A percentile compares a stretch with the other conserved stretches of the same genome.
Evolutionary conservation across 257 asterid species (phyloP).

Genomic region (Solanum neorickii): DNA sequence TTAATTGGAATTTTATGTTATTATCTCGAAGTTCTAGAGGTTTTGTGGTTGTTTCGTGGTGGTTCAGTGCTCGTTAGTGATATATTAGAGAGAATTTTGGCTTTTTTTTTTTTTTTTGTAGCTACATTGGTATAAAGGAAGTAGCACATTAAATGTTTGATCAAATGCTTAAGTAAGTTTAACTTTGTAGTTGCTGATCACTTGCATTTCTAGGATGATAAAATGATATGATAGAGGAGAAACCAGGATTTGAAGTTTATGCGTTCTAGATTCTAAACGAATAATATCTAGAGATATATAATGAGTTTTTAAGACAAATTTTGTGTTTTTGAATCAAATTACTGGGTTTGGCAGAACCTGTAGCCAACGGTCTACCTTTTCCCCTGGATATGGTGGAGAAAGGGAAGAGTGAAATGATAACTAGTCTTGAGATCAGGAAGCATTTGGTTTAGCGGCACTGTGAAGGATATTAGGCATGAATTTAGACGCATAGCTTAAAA

Average conservation of each 20-base stretch:
- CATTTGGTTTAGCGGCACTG: neutral
- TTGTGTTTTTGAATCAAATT: neutral
- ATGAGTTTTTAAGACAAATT: neutral
- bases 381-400: neutral
- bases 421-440: neutral
- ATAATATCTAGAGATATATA: neutral
- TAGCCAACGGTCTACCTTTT: neutral
- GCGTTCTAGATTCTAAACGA: neutral
- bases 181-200: neutral
- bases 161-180: conserved; percentile 9
- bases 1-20: neutral
- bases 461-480: neutral
- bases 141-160: conserved; percentile 9
- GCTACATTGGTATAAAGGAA: neutral
- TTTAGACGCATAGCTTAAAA: neutral
- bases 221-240: neutral
- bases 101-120: neutral
- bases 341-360: neutral
- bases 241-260: neutral
- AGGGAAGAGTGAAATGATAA: neutral
- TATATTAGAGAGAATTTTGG: neutral
- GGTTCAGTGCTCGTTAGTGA: neutral
- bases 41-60: neutral
- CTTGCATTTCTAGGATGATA: neutral
- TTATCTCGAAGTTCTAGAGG: neutral